Evolutionary conservation across 2,329 filamentous ascomycete genomes (phyloP).

Genomic region (Diaporthe sp.): DNA sequence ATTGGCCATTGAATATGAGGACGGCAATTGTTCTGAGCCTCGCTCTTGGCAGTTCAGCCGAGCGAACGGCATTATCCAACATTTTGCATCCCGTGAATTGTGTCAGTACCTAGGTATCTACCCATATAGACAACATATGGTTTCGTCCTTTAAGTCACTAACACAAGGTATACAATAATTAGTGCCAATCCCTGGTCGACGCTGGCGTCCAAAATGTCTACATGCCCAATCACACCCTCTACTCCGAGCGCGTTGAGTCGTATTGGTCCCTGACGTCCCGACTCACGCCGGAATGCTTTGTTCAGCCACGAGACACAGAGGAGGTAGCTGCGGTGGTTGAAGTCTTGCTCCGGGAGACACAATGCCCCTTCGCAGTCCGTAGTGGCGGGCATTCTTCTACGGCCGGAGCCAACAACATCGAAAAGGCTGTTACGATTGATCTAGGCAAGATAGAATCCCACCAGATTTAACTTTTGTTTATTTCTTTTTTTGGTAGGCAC

Average conservation of each 20-base stretch:
- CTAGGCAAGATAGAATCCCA: not conserved
- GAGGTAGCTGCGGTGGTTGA: not conserved
- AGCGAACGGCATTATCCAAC: not conserved
- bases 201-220: not conserved
- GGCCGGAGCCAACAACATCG: conserved; percentile 1
- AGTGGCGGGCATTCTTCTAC: not conserved
- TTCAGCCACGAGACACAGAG: not conserved
- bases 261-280: not conserved
- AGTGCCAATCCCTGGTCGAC: not conserved
- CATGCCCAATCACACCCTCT: not conserved
- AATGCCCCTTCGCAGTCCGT: not conserved
- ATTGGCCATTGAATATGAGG: not conserved
- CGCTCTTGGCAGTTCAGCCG: not conserved
- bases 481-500: too few relatives aligned
- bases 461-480: not conserved
- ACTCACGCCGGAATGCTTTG: not conserved
- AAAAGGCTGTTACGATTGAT: not conserved
- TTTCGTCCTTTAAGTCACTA: too few relatives aligned
- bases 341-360: not conserved
- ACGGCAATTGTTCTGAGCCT: not conserved
- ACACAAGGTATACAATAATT: not conserved
- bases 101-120: not conserved
- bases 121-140: too few relatives aligned
- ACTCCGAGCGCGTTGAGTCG: not conserved
- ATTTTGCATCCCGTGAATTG: not conserved